Base-by-base conservation (phyloP, 495 filamentous ascomycete species). In the Penicillium taxi region DNA sequence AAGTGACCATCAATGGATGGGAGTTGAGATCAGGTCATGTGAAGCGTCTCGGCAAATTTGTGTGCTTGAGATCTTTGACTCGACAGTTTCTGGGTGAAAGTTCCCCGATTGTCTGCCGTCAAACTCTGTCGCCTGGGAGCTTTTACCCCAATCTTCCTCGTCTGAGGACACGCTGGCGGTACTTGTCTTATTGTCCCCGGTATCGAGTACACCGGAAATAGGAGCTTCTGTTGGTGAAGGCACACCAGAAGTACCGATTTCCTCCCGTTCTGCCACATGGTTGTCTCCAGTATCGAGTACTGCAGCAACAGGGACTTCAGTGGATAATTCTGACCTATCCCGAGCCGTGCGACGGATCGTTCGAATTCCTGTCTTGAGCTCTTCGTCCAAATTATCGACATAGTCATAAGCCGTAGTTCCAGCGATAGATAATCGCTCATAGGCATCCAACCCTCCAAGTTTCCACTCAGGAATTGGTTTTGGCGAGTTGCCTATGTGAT, bases 371-470 rank as follows among this genome's bases (percentile, higher is more conserved):
- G 47, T 41, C 28, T 35, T 19, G 27, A 53, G 8, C 18, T 40
- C 29, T 1, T 45, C 35, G 21, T 55, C 51, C 22, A 55, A 13
- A 8, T 38, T 29, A 24, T 51, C 47, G 8, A 48, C 39, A 39
- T 55, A 52, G 7, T 39, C 32, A 29, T 45, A 51, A 4, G 51
- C 51, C 0, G 20, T 20, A 12, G 43, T 23, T n/a, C 48, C 35
- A 8, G 41, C 23, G 13, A 55, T 52, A 1, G 44, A 37, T 9
- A 51, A 27, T 3, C 51, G 42, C 18, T 55, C 51, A 26, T 45
- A 55, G 5, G 39, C 52, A 14, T 48, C 51, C 16, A 38, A 3
- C 2, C 41, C 51, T 11, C 51, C 51, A 13, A 55, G 29, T 11
- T 30, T 41, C 48, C 51, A 55, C 20, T 55, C 51, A 2, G 41